Base-by-base conservation (phyloP, 2,329 filamentous ascomycete genomes). In the Cercospora sp. region DNA sequence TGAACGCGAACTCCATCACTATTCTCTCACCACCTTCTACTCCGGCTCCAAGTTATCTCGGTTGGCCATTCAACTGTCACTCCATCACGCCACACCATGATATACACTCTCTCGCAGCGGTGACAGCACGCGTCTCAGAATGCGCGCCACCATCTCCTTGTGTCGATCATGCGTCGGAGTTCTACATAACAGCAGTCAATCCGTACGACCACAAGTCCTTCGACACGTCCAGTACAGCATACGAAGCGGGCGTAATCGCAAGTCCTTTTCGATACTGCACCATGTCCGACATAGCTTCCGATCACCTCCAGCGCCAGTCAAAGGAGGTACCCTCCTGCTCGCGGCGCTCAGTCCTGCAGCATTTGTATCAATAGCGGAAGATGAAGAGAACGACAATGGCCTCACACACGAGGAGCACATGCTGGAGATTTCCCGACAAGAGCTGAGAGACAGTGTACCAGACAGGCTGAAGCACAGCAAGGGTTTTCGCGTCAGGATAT, bases 331-430 rank as follows among this genome's bases (percentile, higher is more conserved):
- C 45, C 66, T 76, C 13, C 73, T 81, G 24, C 73, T 79, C 34
- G 81, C 82, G n/a, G 79, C 78, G 5, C 78, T 90, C 61, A 85
- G 83, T 26, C 87, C 88, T 0, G 84, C 83, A 5, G 87, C 85
- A 1, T 89, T 90, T 70, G 84, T 90, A 45, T 81, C 86, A 65
- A 80, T 90, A 53, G 84, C 84, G 60, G 82, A 87, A 70, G 81
- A 86, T 55, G 75, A 79, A 10, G 71, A 84, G 12, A 77, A 80
- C 55, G 79, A 79, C 64, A 80, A 83, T 73, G 82, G 81, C 28
- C 84, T 90, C 76, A 97, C 94, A 2, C 87, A 88, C 28, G 94
- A 97, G 81, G 87, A 87, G 80, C 90, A 92, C 72, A 97, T 97
- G 94, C 86, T 97, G 13, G 88, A 93, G 78, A 88, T 86, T 2